Evolutionary conservation across 768 basidiomycete genomes (phyloP).

Genomic region (Serendipita sp.): DNA sequence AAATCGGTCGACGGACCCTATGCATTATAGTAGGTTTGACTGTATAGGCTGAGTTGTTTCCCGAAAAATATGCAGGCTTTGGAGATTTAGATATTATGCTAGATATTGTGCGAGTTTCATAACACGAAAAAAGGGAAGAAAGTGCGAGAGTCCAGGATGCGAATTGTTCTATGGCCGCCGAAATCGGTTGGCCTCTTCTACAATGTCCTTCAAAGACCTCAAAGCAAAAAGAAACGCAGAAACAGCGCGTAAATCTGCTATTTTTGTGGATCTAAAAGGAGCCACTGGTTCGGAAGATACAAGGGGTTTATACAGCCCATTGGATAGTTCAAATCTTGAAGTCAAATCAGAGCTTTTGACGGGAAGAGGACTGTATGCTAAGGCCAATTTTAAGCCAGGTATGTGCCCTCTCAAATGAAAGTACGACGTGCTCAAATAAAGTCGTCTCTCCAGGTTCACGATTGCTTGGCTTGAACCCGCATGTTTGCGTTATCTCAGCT

Average conservation of each 20-base stretch:
- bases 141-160: background rate
- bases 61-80: background rate
- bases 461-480: constrained; percentile 41
- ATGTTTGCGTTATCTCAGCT: constrained; percentile 48
- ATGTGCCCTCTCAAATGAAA: background rate
- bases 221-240: background rate
- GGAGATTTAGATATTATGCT: background rate
- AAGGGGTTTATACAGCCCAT: background rate
- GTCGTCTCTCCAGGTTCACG: constrained; percentile 32
- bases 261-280: background rate
- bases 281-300: background rate
- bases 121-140: background rate
- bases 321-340: background rate
- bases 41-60: background rate
- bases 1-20: no score
- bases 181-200: background rate
- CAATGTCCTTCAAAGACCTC: constrained; percentile 2
- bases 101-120: background rate
- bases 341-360: background rate
- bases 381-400: constrained; percentile 24
- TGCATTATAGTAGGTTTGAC: no score
- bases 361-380: constrained; percentile 35
- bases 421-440: background rate
- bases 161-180: background rate
- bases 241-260: background rate